Conservation (phyloP, 1,139 yeast species). For the Pichia sp. region DNA sequence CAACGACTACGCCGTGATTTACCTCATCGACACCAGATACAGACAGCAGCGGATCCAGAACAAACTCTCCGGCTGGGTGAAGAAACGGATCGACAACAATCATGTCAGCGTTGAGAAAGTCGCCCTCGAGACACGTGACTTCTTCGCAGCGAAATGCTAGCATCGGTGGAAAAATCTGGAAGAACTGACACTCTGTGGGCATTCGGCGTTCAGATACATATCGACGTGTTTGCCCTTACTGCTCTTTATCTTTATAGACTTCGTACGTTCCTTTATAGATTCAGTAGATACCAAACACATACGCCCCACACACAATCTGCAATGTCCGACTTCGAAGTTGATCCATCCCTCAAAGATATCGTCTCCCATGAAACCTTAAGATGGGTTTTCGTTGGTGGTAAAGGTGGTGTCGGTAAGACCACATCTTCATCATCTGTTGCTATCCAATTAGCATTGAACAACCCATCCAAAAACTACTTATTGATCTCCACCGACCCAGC, state of each 20-base stretch:
- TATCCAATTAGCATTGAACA: constrained; percentile 79
- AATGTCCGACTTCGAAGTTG: constrained; percentile 44
- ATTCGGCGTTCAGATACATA: no score
- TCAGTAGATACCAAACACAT: not conserved
- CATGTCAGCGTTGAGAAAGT: not conserved
- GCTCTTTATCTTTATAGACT: no score
- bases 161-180: not conserved
- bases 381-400: constrained; percentile 99
- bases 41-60: constrained; percentile 42
- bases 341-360: constrained; percentile 67
- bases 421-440: constrained; percentile 96
- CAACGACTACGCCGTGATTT: constrained; percentile 76
- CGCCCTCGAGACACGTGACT: constrained; percentile 9
- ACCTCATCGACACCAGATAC: constrained; percentile 69
- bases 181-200: no score
- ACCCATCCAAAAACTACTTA: constrained; percentile 78
- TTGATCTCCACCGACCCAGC: constrained; percentile 98
- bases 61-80: constrained; percentile 81
- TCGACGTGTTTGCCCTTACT: no score
- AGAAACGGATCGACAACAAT: constrained; percentile 36
- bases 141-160: not conserved
- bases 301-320: not conserved
- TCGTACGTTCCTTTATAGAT: no score
- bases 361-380: constrained; percentile 69
- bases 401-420: constrained; percentile 99